phyloP scores from a whole-genome alignment of 2,329 filamentous ascomycete genomes.

The Colletotrichum scovillei region DNA sequence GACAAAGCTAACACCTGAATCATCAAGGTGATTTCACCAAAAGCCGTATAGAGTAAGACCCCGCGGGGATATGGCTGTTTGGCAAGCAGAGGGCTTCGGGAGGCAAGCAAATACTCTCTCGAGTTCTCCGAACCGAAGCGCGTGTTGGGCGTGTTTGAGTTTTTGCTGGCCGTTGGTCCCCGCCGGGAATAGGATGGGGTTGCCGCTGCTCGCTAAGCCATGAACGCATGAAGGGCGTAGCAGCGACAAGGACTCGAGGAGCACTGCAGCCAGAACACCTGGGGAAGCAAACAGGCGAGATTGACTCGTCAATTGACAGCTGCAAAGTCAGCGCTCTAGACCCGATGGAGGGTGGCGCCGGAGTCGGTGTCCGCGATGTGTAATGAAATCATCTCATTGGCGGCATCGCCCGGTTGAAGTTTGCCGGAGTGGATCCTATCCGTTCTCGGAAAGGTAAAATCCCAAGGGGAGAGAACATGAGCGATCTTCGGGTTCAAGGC shows the following conservation, averaged over 20 bases:
- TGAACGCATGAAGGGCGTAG: background rate
- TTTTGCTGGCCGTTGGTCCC: background rate
- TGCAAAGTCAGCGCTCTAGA: background rate
- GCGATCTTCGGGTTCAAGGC: background rate
- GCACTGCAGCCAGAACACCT: constrained; percentile 6
- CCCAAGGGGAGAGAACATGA: background rate
- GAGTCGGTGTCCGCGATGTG: background rate
- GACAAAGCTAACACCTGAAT: background rate
- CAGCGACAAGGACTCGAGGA: background rate
- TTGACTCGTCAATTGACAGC: background rate
- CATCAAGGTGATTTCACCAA: background rate
- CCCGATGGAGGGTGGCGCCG: background rate
- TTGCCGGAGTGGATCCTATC: background rate
- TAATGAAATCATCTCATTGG: constrained; percentile 23
- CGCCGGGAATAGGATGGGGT: background rate
- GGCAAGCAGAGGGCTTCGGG: no score
- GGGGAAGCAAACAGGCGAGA: background rate
- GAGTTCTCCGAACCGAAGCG: background rate
- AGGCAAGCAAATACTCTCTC: background rate
- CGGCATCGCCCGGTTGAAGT: background rate
- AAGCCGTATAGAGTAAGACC: background rate
- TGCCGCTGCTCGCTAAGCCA: background rate
- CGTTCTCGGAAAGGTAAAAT: background rate
- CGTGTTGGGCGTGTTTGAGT: background rate
- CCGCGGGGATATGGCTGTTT: background rate